Base-by-base conservation (phyloP, 306 rosid species). In the Nissolia schottii region DNA sequence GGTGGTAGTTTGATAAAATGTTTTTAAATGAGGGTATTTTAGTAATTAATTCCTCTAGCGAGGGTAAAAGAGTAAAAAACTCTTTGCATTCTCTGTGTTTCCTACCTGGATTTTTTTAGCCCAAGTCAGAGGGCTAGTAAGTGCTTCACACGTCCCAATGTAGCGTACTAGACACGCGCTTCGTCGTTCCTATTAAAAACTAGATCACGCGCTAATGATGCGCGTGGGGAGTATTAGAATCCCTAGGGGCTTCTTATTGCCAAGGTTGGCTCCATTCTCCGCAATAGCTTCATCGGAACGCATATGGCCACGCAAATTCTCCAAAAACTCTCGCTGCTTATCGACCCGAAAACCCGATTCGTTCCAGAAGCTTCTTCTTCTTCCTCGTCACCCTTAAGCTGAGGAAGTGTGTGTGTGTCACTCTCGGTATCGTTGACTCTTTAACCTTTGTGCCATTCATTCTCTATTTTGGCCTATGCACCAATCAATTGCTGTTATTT, bases 321-420 rank as follows among this genome's bases (percentile, higher is more conserved):
- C 38, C 29, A 22, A 51, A 64, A 51, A 24, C 15, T 29, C 3
- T 63, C 71, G 20, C 41, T 58, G 38, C 22, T 1, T 23, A 8
- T 60, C 51, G 35, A 60, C 61, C 37, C 62, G 11, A 3, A 5
- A 18, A 35, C 64, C 78, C 62, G 40, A 35, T 73, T 74, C 45
- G 31, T 35, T 74, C n/a, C 60, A 24, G 71, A 35, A 51, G 55
- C 32, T 63, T 37, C 78, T 63, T 62, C 16, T 3, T 40, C 20
- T 62, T 50, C 78, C 50, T 62, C n/a, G n/a, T n/a, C 64, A 46
- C 10, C 41, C 31, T 62, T 74, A 71, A 35, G 41, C 71, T 73
- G 9, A 73, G 22, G 1, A 71, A 27, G 48, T 15, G 61, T 8
- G 14, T 16, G 18, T n/a, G n/a, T 3, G 4, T 61, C 57, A 60